Base-by-base conservation (phyloP, 257 asterid genomes). In the Solanum sejunctum region DNA sequence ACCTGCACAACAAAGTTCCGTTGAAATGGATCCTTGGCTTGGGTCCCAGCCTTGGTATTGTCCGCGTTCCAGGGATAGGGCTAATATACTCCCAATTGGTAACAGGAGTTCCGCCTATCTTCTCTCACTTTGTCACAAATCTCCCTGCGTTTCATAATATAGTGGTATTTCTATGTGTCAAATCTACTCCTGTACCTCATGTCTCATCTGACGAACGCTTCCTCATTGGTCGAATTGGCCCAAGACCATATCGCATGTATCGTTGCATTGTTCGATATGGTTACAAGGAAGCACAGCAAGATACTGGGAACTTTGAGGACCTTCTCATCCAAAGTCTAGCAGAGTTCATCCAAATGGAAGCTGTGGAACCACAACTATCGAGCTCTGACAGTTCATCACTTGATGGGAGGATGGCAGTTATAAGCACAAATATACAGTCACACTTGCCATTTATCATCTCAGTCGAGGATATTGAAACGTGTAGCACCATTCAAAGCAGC, bases 401-500 rank as follows among this genome's bases (percentile, higher is more conserved):
- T 32, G 99, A 95, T 39, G 99, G 98, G 84, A 88, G 99, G 84
- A 93, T 96, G 99, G 99, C 99, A 0, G 98, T 96, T 55, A 93
- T 96, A 85, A 91, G 98, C 89, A 89, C 93, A 49, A 86, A 87
- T 47, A 51, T 89, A 1, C 91, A 90, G 10, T 87, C 95, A 0
- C 86, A 84, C 36, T 86, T 95, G 20, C 88, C 87, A 75, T 85
- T 95, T 41, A 82, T 89, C 49, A 89, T 93, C 1, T 92, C 92
- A 87, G 89, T 58, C 2, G 94, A 91, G 63, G 93, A 91, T 36
- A 28, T 43, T 39, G 87, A 71, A 20, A 86, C 77, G 10, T 80
- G 86, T 70, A 79, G 87, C 80, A 87, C 94, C 54, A 87, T 90
- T 73, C 95, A 91, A 80, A 93, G 95, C 56, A 91, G 97, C 91